Evolutionary conservation across 768 basidiomycete species (phyloP), one percentile per base, ranked within the genome.

Genomic region (Termitomyces sp.): DNA sequence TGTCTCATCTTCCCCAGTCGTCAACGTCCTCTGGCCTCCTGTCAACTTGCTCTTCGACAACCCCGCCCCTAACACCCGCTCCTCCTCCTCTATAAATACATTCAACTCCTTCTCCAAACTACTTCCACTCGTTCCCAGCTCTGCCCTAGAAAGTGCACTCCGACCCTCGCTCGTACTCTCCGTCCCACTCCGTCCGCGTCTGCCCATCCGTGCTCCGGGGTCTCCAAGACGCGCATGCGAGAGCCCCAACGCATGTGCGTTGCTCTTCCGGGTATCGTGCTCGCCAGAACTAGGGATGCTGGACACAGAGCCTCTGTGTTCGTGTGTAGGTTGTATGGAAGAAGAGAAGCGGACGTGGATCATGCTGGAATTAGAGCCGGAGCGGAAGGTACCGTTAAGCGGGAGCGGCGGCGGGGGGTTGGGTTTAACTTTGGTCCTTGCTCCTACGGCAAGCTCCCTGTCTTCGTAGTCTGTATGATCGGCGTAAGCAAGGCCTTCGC

Each of bases 401-500:
- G 59, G 56, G 17, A 62, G 66, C 10, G 65, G 63, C 3, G 65
- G 66, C 10, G 65, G 63, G 2, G 65, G 57, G 30, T 62, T 50
- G 42, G 61, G 49, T 53, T 66, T 69, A 43, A 60, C 55, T 53
- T 64, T 66, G 26, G 45, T 55, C 53, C 58, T 53, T 46, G 50
- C 7, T 28, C 58, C 62, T 26, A 65, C 60, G 22, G 66, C 41
- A 32, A 41, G 66, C 19, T 68, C 69, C 21, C 71, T 69, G 21
- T 72, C 71, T 45, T 78, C 78, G 53, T 75, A 64, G 44, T 77
- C 78, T 7, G 75, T 74, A 17, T 76, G 75, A 52, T 77, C 73
- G 3, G 77, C 79, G 58, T 82, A 82, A 2, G 79, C 79, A 21
- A 81, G 68, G 15, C 78, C 37, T 11, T 40, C 77, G 26, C 66